Conservation (phyloP, 1,139 yeast species). For the Taiozyma onychis region DNA sequence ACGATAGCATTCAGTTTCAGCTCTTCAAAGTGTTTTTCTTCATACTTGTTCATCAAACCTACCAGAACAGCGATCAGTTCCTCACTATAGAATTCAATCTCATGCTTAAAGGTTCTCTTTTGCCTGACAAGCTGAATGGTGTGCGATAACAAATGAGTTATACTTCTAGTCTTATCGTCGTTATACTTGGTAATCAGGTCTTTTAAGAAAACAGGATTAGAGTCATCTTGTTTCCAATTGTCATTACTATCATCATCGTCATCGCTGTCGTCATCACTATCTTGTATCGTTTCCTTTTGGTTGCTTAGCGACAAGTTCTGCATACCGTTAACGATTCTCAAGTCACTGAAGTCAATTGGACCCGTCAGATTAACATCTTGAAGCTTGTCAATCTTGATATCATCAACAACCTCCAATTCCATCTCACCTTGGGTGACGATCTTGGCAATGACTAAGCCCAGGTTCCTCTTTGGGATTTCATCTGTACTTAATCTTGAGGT, state of each 20-base stretch:
- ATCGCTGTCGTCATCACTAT: conserved; percentile 13
- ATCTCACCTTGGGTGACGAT: conserved; percentile 26
- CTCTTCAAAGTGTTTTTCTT: conserved; percentile 49
- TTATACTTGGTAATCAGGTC: conserved; percentile 27
- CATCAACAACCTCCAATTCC: conserved; percentile 26
- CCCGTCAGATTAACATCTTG: neutral
- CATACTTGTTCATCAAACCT: conserved; percentile 42
- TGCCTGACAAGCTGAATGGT: conserved; percentile 31
- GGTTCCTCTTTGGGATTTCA: conserved; percentile 24
- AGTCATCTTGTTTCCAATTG: conserved; percentile 20
- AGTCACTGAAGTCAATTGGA: conserved; percentile 21
- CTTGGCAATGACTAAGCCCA: conserved; percentile 35
- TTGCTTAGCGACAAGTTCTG: conserved; percentile 11
- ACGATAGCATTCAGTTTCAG: conserved; percentile 51
- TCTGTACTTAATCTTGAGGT: conserved; percentile 28
- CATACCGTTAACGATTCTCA: conserved; percentile 10
- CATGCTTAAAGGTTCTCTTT: conserved; percentile 28
- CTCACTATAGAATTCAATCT: conserved; percentile 38
- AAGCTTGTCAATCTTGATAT: conserved; percentile 20
- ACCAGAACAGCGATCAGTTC: conserved; percentile 40
- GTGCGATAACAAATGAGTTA: conserved; percentile 21
- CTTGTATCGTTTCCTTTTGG: conserved; percentile 10
- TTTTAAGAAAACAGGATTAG: conserved; percentile 29
- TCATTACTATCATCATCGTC: conserved; percentile 15
- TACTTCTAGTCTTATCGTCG: conserved; percentile 13